phyloP scores from a whole-genome alignment of 441 rosid genomes.

The Eugenia klotzschiana region DNA sequence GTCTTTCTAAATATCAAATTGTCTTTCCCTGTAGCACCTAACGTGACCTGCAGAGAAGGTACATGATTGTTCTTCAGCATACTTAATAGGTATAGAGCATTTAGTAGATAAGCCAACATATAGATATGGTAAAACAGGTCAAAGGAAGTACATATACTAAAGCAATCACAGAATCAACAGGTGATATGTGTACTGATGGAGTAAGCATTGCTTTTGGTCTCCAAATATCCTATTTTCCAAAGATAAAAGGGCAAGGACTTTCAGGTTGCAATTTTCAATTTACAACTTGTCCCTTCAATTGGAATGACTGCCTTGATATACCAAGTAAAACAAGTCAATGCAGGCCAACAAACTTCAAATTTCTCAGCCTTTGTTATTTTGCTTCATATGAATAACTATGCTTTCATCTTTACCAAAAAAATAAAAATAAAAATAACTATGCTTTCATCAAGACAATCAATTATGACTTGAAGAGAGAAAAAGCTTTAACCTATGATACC shows the following conservation, averaged over 20 bases:
- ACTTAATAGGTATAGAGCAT: background rate
- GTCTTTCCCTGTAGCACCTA: slow-evolving; percentile 37
- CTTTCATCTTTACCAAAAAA: no score
- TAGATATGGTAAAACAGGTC: background rate
- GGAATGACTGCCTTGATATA: background rate
- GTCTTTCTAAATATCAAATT: slow-evolving; percentile 29
- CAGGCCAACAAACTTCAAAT: background rate
- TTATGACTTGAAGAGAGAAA: background rate
- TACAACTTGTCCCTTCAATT: background rate
- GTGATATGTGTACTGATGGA: background rate
- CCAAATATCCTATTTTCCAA: background rate
- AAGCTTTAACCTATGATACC: background rate
- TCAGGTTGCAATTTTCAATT: background rate
- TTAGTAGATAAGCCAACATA: background rate
- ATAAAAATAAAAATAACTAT: no score
- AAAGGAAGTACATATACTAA: background rate
- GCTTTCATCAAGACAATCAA: background rate
- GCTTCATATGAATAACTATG: background rate
- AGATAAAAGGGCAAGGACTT: background rate
- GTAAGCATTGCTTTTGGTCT: background rate
- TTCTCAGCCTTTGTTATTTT: background rate
- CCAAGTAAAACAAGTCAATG: background rate
- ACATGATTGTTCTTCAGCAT: background rate
- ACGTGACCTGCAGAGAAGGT: slow-evolving; percentile 36
- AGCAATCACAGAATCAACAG: background rate